These are phyloP conservation scores for Rhodofomes roseus DNA, from an alignment of 1,284 basidiomycete species.

Conservation along the genomic window DNA sequence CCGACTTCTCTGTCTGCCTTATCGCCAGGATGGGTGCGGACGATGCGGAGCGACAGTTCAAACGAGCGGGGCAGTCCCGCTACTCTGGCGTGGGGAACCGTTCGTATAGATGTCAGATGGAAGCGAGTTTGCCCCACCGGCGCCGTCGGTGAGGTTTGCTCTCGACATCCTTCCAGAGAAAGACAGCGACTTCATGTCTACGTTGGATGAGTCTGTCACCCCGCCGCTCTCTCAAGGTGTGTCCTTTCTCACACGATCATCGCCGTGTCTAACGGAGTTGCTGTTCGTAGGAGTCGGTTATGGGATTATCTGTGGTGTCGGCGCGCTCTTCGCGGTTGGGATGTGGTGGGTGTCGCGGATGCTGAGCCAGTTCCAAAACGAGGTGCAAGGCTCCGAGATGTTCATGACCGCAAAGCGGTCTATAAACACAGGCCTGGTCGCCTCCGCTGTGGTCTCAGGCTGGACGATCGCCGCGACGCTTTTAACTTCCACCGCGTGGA, in stretches of 20 bases:
- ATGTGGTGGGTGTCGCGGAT: conserved; percentile 1
- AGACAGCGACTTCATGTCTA: background rate
- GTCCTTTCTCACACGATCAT: background rate
- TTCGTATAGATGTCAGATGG: background rate
- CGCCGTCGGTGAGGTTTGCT: background rate
- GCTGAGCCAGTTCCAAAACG: background rate
- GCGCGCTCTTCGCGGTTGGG: background rate
- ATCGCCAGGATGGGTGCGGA: background rate
- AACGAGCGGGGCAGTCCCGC: background rate
- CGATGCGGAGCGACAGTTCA: background rate
- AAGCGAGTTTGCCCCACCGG: background rate
- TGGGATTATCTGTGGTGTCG: conserved; percentile 1
- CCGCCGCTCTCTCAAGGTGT: conserved; percentile 1
- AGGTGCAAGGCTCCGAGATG: conserved; percentile 32
- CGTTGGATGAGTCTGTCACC: background rate
- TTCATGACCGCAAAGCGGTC: conserved; percentile 41
- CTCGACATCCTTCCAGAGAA: background rate
- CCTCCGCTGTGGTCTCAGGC: conserved; percentile 47
- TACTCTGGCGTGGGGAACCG: background rate
- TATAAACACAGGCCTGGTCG: conserved; percentile 51
- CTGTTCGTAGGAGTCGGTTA: background rate
- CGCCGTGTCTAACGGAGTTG: background rate
- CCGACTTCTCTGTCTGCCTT: background rate
- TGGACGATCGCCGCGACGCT: conserved; percentile 33
- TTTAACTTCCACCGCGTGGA: conserved; percentile 33